Base-by-base conservation (phyloP, 2,329 filamentous ascomycete genomes). In the Dothiorella sarmentorum region DNA sequence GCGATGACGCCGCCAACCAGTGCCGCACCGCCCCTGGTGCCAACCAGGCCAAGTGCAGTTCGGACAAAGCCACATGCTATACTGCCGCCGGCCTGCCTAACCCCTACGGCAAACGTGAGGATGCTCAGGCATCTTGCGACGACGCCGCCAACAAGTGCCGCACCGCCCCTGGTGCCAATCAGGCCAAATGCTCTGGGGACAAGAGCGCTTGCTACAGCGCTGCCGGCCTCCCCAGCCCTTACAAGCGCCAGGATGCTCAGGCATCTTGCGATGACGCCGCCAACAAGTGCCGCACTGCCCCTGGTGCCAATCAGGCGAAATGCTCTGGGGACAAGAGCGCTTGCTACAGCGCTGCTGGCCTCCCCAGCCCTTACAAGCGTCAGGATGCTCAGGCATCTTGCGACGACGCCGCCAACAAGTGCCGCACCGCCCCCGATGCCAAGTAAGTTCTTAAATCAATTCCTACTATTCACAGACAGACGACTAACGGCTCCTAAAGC, bases 321-420 rank as follows among this genome's bases (percentile, higher is more conserved):
- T 57, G 55, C 42, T 47, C 55, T 7, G 13, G 20, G 10, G 18
- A 47, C 15, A 57, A 47, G 55, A 20, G 29, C 2, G 0, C 11
- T 3, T 57, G 55, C 31, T 57, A 57, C 31, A 31, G 24, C 7
- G 15, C 2, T 7, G 55, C 42, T 7, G 42, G 42, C 7, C 55
- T 57, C 7, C 29, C 40, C 15, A 47, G n/a, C 55, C 55, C 55
- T 22, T 57, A 57, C 42, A 15, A 15, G n/a, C n/a, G n/a, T n/a
- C n/a, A n/a, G n/a, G n/a, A n/a, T n/a, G 40, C 18, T 3, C 4
- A 9, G 29, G 26, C 17, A 33, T n/a, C 18, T 4, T 56, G 55
- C 55, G 6, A 9, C 33, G 49, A 33, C 11, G 24, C 20, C 20
- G 15, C 11, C 20, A 24, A 7, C 17, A 13, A 38, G 20, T 55